Percentiles rank a stretch among this genome's conserved stretches.
phyloP scores from a whole-genome alignment of 768 basidiomycete genomes.

The Pleurotus sapidus region DNA sequence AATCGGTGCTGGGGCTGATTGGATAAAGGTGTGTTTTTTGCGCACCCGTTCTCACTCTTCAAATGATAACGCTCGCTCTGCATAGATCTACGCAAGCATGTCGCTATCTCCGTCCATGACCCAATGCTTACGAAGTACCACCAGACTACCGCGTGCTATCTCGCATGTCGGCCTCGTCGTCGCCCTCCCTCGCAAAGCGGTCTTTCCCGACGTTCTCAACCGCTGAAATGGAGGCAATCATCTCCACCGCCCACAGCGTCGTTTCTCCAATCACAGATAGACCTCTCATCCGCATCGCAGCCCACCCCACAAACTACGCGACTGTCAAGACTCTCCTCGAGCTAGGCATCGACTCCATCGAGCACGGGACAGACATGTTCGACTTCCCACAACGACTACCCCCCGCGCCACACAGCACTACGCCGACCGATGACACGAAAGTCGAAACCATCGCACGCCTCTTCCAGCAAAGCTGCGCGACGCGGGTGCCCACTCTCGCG shows the following conservation, averaged over 20 bases:
- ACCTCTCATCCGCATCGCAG: conserved; percentile 39
- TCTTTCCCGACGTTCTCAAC: conserved; percentile 42
- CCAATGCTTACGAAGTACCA: conserved; percentile 6
- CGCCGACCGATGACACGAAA: conserved; percentile 14
- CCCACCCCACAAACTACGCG: conserved; percentile 40
- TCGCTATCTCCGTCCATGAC: conserved; percentile 13
- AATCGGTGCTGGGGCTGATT: conserved; percentile 64
- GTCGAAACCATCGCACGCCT: conserved; percentile 22
- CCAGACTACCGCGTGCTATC: conserved; percentile 55
- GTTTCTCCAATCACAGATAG: conserved; percentile 49
- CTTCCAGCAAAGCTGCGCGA: conserved; percentile 24
- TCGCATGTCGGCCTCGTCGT: conserved; percentile 35
- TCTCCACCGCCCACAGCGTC: conserved; percentile 26
- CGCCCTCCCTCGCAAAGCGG: conserved; percentile 26
- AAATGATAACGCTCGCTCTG: neutral
- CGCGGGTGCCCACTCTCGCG: conserved; percentile 60
- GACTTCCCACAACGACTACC: neutral
- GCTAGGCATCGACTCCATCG: conserved; percentile 50
- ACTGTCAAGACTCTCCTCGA: conserved; percentile 31
- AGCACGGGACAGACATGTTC: conserved; percentile 46
- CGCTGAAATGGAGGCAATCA: conserved; percentile 45
- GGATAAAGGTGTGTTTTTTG: conserved; percentile 51
- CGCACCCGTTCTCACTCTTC: neutral
- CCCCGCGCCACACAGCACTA: neutral
- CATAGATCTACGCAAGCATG: conserved; percentile 50